Evolutionary conservation across 495 filamentous ascomycete species (phyloP).

Genomic region (Penicillium chermesinum): DNA sequence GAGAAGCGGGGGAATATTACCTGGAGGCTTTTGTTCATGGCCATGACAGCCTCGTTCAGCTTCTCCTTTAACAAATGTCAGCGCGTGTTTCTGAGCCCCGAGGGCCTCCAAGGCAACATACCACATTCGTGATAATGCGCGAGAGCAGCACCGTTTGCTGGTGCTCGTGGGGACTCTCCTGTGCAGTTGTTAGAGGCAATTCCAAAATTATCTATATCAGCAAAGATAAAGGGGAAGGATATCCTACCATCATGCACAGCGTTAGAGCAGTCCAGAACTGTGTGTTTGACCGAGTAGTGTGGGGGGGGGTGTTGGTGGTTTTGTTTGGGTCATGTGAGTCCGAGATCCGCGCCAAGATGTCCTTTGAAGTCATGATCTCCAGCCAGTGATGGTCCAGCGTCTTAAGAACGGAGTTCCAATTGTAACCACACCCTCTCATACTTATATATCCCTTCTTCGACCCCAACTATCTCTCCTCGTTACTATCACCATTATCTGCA

Average conservation of each 20-base stretch:
- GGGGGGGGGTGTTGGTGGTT: too few relatives aligned
- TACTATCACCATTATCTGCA: slow-evolving; percentile 1
- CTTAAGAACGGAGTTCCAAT: too few relatives aligned
- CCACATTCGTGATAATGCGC: slow-evolving; percentile 95
- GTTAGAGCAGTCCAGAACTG: not conserved
- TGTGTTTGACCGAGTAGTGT: too few relatives aligned
- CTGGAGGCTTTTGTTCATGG: slow-evolving; percentile 87
- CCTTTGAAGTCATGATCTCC: not conserved
- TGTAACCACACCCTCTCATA: too few relatives aligned
- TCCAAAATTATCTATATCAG: too few relatives aligned
- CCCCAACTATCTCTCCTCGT: not conserved
- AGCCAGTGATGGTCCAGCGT: too few relatives aligned
- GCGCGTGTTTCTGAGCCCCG: not conserved
- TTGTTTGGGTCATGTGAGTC: not conserved
- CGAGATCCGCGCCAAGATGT: not conserved
- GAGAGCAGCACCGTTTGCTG: slow-evolving; percentile 90
- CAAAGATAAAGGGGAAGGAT: too few relatives aligned
- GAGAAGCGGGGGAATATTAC: slow-evolving; percentile 35
- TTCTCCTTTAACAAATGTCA: slow-evolving; percentile 64
- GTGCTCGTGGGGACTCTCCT: slow-evolving; percentile 97
- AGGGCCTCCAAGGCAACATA: slow-evolving; percentile 34
- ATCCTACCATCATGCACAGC: too few relatives aligned
- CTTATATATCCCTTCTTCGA: too few relatives aligned
- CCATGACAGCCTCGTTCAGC: slow-evolving; percentile 88
- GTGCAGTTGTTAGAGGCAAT: slow-evolving; percentile 8